These are phyloP conservation scores for Termitomyces sp. DNA, from an alignment of 768 basidiomycete species.

Conservation along the genomic window DNA sequence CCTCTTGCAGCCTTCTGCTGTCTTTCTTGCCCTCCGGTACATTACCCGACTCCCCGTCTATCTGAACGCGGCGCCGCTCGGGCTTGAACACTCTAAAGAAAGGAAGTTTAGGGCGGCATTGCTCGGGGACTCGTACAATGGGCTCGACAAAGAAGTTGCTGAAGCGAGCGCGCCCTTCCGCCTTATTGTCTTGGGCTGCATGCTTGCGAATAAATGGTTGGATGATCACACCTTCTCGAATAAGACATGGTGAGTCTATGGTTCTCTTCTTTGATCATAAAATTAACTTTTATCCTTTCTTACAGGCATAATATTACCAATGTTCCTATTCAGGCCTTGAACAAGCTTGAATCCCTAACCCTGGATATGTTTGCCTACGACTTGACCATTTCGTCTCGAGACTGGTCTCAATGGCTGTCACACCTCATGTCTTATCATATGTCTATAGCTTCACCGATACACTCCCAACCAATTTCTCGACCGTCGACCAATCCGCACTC, in stretches of 20 bases:
- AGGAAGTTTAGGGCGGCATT: slow-evolving; percentile 60
- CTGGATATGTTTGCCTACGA: slow-evolving; percentile 70
- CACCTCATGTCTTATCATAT: slow-evolving; percentile 64
- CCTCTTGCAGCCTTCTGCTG: slow-evolving; percentile 75
- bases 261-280: background rate
- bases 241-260: slow-evolving; percentile 69
- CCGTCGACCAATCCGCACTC: slow-evolving; percentile 70
- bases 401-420: slow-evolving; percentile 71
- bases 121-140: slow-evolving; percentile 43
- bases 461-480: slow-evolving; percentile 74
- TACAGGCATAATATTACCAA: slow-evolving; percentile 78
- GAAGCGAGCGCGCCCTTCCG: slow-evolving; percentile 69
- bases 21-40: slow-evolving; percentile 79
- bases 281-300: slow-evolving; percentile 7
- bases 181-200: slow-evolving; percentile 73
- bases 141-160: slow-evolving; percentile 42
- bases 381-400: slow-evolving; percentile 57
- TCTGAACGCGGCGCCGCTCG: slow-evolving; percentile 49
- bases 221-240: slow-evolving; percentile 89
- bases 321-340: slow-evolving; percentile 65
- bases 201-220: slow-evolving; percentile 87
- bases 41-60: slow-evolving; percentile 73
- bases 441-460: slow-evolving; percentile 53
- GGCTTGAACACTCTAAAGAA: slow-evolving; percentile 54
- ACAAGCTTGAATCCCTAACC: slow-evolving; percentile 67